Evolutionary conservation across 2,329 filamentous ascomycete genomes (phyloP), one percentile per base, ranked within the genome.

Genomic region (Fusarium metavorans): DNA sequence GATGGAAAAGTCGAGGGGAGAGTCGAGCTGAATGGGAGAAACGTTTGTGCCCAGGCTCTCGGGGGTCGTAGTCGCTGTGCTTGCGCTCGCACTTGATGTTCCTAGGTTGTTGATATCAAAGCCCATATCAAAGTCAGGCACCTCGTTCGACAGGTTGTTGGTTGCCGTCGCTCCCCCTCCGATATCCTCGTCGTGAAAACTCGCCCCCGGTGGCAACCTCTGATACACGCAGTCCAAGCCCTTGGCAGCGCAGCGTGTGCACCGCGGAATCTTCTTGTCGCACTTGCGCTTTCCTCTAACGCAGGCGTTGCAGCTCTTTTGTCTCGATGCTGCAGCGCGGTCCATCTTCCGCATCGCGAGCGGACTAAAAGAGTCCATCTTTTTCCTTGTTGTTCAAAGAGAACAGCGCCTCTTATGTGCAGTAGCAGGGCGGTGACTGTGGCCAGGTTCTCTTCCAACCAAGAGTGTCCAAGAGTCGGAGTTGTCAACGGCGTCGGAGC

Each of bases 301-400:
- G 74, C 86, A 87, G 63, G 85, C 82, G 72, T 87, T 85, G 81
- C 85, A 87, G 80, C 84, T 87, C 82, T 86, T 87, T 75, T 87
- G 86, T 68, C 85, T 81, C 88, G 83, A 90, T 50, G 83, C 82
- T 41, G 83, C 80, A 39, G 75, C 73, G 10, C 76, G 78, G 45
- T 81, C 79, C 70, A 79, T 75, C 73, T 80, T 81, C 64, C 78
- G 76, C 62, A 80, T 72, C 39, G 72, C 69, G 64, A 79, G 61
- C 23, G 80, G 73, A 20, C 75, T 74, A 58, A 79, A 68, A n/a
- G 77, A 74, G 30, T 79, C 76, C 77, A 78, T 79, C 43, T 48
- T 48, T 48, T 41, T 41, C 11, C 18, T 63, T 23, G 2, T 45
- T 45, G 41, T 61, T 64, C 67, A 35, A 64, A 63, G 61, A 32